phyloP scores from a whole-genome alignment of 2,329 filamentous ascomycete genomes.

The Colletotrichum tropicale region DNA sequence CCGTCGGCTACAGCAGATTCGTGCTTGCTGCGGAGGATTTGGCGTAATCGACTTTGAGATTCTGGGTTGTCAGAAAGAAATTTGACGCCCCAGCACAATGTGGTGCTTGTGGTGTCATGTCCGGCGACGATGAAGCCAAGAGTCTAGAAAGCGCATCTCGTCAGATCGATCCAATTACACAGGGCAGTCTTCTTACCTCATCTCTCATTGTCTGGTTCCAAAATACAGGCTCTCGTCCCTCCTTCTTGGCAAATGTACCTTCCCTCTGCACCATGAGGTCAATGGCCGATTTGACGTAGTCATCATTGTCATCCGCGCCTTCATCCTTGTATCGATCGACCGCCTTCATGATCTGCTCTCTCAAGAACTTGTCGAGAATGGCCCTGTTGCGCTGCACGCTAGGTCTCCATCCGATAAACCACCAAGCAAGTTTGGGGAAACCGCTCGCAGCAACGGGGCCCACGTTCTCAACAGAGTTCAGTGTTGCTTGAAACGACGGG shows the following conservation, averaged over 20 bases:
- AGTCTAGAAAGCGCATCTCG: neutral
- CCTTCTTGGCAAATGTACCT: constrained; percentile 20
- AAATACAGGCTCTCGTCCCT: constrained; percentile 2
- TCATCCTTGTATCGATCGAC: neutral
- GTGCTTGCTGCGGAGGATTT: constrained; percentile 13
- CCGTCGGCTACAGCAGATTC: constrained; percentile 13
- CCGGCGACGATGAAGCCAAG: constrained; percentile 28
- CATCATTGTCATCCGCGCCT: neutral
- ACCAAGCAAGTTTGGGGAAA: neutral
- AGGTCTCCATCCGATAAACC: neutral
- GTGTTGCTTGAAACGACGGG: neutral
- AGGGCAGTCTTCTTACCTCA: neutral
- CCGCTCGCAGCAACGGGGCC: neutral
- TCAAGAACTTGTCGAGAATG: neutral
- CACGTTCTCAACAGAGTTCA: neutral
- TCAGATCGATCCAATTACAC: neutral
- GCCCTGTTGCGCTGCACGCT: neutral
- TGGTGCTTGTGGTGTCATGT: constrained; percentile 27
- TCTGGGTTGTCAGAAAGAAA: constrained; percentile 16
- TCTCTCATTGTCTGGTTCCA: neutral
- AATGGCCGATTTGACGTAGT: constrained; percentile 22
- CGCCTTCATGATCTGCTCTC: neutral
- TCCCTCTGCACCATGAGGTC: constrained; percentile 39
- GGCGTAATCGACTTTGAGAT: constrained; percentile 28
- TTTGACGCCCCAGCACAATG: constrained; percentile 27